A percentile compares a stretch with the other conserved stretches of the same genome.
Evolutionary conservation across 225 moss, liverwort and hornwort species (phyloP).

Genomic region (Anthoceros angustus): DNA sequence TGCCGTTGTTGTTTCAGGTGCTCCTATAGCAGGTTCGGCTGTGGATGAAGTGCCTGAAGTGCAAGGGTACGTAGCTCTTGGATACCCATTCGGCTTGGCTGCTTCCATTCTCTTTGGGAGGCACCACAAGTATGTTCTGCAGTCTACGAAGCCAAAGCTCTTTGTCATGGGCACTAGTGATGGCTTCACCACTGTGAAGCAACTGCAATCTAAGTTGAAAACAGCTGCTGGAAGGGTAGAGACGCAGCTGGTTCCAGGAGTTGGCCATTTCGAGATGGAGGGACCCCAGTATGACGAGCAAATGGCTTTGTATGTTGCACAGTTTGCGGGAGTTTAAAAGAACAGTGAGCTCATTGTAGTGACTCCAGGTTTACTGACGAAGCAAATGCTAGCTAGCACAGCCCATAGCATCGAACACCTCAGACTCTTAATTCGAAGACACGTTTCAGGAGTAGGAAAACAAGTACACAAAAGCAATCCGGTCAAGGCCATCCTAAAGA

Average conservation of each 20-base stretch:
- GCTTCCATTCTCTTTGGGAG: constrained; percentile 76
- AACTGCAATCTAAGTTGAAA: constrained; percentile 65
- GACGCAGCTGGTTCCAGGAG: constrained; percentile 51
- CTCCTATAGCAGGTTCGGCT: constrained; percentile 77
- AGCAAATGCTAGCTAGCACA: too few relatives aligned
- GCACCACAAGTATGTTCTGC: constrained; percentile 53
- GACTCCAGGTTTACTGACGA: too few relatives aligned
- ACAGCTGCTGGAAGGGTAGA: constrained; percentile 66
- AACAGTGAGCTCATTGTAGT: too few relatives aligned
- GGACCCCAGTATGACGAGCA: constrained; percentile 54
- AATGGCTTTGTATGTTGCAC: constrained; percentile 46
- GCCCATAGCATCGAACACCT: too few relatives aligned
- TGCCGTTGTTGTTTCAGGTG: constrained; percentile 27
- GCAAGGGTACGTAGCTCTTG: constrained; percentile 65
- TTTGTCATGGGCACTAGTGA: constrained; percentile 92
- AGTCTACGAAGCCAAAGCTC: constrained; percentile 66
- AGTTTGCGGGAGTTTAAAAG: constrained; percentile 32
- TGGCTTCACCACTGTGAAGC: constrained; percentile 85
- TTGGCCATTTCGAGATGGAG: constrained; percentile 91
- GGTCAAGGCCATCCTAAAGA: too few relatives aligned
- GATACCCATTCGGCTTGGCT: constrained; percentile 72
- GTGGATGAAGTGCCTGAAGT: constrained; percentile 42
- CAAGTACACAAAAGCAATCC: too few relatives aligned
- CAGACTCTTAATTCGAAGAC: too few relatives aligned
- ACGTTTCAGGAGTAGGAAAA: too few relatives aligned